Evolutionary conservation across 2,329 filamentous ascomycete species (phyloP).

Genomic region (Ambrosiella xylebori): DNA sequence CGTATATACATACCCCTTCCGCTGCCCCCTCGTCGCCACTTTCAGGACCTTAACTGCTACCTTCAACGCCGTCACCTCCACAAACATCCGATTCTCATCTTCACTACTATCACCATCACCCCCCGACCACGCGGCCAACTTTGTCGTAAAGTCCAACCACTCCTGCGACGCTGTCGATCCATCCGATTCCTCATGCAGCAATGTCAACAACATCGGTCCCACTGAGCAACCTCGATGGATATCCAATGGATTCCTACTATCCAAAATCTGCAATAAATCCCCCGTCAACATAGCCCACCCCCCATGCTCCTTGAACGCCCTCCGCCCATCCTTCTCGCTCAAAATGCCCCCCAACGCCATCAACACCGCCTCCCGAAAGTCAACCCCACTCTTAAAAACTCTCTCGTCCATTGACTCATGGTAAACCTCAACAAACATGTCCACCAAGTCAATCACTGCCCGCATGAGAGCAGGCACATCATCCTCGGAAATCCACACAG

Average conservation of each 20-base stretch:
- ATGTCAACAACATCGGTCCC: constrained; percentile 27
- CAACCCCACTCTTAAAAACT: constrained; percentile 20
- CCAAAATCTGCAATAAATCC: constrained; percentile 32
- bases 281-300: constrained; percentile 36
- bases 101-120: constrained; percentile 19
- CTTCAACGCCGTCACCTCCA: constrained; percentile 36
- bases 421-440: constrained; percentile 49
- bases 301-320: constrained; percentile 30
- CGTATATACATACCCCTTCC: constrained; percentile 34
- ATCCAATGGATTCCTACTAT: constrained; percentile 10
- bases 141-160: constrained; percentile 40
- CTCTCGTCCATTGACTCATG: constrained; percentile 15
- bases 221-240: neutral
- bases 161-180: constrained; percentile 21
- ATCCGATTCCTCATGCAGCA: constrained; percentile 19
- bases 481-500: constrained; percentile 54
- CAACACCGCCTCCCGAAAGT: constrained; percentile 40
- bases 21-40: constrained; percentile 28
- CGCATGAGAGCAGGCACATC: constrained; percentile 40
- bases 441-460: constrained; percentile 40
- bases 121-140: constrained; percentile 29
- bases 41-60: constrained; percentile 35
- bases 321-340: constrained; percentile 29
- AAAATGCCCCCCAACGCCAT: constrained; percentile 42
- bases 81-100: constrained; percentile 25